phyloP scores from a whole-genome alignment of 1,284 basidiomycete genomes.

The Thelephora terrestris region DNA sequence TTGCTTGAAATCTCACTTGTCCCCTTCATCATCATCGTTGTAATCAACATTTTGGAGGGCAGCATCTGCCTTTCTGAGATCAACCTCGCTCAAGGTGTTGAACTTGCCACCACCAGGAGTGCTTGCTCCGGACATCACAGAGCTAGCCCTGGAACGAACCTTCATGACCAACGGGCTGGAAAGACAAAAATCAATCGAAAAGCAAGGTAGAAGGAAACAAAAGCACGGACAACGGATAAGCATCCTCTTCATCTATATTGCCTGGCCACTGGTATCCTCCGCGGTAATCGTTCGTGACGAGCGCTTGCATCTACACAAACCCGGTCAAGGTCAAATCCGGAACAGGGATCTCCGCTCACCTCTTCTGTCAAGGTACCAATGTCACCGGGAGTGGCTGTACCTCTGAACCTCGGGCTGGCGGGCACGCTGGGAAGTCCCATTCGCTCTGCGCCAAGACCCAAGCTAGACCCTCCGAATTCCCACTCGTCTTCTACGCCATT shows the following conservation, averaged over 20 bases:
- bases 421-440: conserved; percentile 73
- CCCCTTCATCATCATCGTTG: too few relatives aligned
- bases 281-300: conserved; percentile 84
- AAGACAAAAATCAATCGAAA: background rate
- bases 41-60: conserved; percentile 36
- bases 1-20: too few relatives aligned
- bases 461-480: conserved; percentile 32
- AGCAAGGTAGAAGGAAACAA: background rate
- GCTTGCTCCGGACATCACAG: conserved; percentile 78
- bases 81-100: conserved; percentile 74
- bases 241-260: conserved; percentile 72
- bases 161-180: conserved; percentile 83
- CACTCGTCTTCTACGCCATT: conserved; percentile 47
- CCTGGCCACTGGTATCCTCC: conserved; percentile 58
- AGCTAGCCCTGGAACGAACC: conserved; percentile 78
- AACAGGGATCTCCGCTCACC: conserved; percentile 27
- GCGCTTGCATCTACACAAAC: conserved; percentile 63
- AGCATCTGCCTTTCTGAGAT: conserved; percentile 75
- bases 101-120: conserved; percentile 77
- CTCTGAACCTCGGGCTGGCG: conserved; percentile 74
- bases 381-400: conserved; percentile 81
- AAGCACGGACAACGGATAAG: conserved; percentile 73
- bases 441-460: conserved; percentile 35
- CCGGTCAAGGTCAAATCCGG: background rate
- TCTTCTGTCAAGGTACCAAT: conserved; percentile 92